Percentiles rank a stretch among this genome's conserved stretches.
Evolutionary conservation across 257 asterid species (phyloP).

Genomic region (Ilex aquifolium): DNA sequence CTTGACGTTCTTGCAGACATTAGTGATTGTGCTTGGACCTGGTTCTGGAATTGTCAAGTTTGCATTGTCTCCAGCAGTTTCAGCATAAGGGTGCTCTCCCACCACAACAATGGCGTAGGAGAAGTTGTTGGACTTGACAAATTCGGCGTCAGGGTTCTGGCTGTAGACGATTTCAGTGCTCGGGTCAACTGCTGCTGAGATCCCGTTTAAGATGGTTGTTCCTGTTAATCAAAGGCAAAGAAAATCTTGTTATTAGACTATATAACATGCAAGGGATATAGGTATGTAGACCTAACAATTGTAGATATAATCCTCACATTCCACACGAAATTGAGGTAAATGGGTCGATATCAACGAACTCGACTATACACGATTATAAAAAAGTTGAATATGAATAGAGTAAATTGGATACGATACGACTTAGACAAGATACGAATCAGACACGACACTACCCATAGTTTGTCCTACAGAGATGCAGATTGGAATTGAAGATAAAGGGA

Average conservation of each 20-base stretch:
- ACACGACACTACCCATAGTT: neutral
- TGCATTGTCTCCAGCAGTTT: slow-evolving; percentile 33
- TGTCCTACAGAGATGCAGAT: neutral
- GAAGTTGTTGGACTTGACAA: slow-evolving; percentile 27
- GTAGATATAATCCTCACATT: too few relatives aligned
- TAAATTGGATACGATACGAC: too few relatives aligned
- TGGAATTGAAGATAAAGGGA: neutral
- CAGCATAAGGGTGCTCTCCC: slow-evolving; percentile 53
- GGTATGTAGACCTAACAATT: too few relatives aligned
- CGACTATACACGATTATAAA: neutral
- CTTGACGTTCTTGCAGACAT: slow-evolving; percentile 38
- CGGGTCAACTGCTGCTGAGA: slow-evolving; percentile 24
- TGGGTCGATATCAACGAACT: too few relatives aligned
- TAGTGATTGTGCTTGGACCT: slow-evolving; percentile 25
- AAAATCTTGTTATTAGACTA: too few relatives aligned
- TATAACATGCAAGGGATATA: too few relatives aligned
- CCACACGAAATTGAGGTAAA: too few relatives aligned
- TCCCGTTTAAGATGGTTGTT: slow-evolving; percentile 40
- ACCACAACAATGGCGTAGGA: slow-evolving; percentile 49
- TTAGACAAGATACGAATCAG: too few relatives aligned
- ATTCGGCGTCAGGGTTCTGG: slow-evolving; percentile 19
- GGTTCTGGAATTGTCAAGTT: slow-evolving; percentile 37
- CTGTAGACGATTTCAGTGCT: slow-evolving; percentile 27
- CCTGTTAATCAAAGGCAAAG: slow-evolving; percentile 16
- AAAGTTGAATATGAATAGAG: too few relatives aligned